A percentile compares a stretch with the other conserved stretches of the same genome.
These are phyloP conservation scores for Tricholoma bakamatsutake DNA, from an alignment of 768 basidiomycete species.

Conservation along the genomic window DNA sequence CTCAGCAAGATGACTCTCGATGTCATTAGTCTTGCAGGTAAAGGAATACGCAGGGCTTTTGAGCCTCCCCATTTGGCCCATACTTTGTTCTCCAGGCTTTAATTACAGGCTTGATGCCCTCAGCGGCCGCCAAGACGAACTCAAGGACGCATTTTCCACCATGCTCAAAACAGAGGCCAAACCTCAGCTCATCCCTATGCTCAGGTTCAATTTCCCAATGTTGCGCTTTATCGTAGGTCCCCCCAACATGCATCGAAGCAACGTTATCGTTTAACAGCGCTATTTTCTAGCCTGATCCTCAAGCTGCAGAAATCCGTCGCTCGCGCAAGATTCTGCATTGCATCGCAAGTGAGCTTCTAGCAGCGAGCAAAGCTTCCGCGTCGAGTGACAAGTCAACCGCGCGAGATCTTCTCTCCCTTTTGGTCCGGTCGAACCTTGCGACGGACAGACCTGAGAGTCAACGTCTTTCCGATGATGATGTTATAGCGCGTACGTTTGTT, in stretches of 20 bases:
- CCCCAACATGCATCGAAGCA: too few relatives aligned
- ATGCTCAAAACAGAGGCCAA: conserved; percentile 37
- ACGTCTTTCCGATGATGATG: conserved; percentile 14
- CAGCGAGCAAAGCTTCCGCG: conserved; percentile 32
- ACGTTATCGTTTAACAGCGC: too few relatives aligned
- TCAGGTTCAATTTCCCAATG: conserved; percentile 24
- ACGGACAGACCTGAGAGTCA: conserved; percentile 23
- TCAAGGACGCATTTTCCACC: conserved; percentile 38
- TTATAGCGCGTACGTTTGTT: conserved; percentile 7
- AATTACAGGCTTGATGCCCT: conserved; percentile 22
- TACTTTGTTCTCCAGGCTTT: conserved; percentile 24
- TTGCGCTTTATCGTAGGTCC: conserved; percentile 26
- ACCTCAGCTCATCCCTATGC: conserved; percentile 21
- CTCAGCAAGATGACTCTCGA: conserved; percentile 67
- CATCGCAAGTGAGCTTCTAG: conserved; percentile 24
- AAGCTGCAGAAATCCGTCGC: conserved; percentile 7
- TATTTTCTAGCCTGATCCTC: conserved; percentile 10
- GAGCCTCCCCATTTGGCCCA: conserved; percentile 22
- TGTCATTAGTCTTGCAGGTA: conserved; percentile 67
- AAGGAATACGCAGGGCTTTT: too few relatives aligned
- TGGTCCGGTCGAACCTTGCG: conserved; percentile 48
- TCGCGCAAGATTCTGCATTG: conserved; percentile 26
- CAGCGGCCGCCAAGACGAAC: conserved; percentile 31
- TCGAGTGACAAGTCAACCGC: conserved; percentile 9
- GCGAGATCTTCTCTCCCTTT: conserved; percentile 45